These are phyloP conservation scores for Gossypium armourianum DNA, from an alignment of 441 rosid species.

Conservation along the genomic window DNA sequence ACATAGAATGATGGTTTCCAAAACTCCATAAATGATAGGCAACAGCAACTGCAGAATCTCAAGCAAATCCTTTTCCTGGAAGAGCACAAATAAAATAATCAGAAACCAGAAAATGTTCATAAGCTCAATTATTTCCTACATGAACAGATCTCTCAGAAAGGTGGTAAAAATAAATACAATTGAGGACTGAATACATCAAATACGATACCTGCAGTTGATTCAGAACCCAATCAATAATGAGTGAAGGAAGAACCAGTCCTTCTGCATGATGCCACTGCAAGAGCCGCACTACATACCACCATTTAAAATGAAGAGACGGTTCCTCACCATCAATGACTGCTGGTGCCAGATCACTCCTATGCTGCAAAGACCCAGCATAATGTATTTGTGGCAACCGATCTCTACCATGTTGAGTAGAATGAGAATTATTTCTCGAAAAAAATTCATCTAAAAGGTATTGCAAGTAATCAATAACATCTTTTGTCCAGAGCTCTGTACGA, in stretches of 20 bases:
- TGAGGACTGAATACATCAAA: background rate
- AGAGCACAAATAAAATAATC: slow-evolving; percentile 21
- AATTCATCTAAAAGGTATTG: slow-evolving; percentile 78
- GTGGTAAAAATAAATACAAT: background rate
- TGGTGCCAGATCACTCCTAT: slow-evolving; percentile 41
- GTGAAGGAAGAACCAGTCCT: slow-evolving; percentile 78
- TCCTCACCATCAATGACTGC: slow-evolving; percentile 59
- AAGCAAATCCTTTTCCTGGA: slow-evolving; percentile 71
- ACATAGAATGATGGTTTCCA: slow-evolving; percentile 74
- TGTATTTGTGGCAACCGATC: slow-evolving; percentile 63
- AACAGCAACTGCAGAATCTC: slow-evolving; percentile 80
- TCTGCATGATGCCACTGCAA: slow-evolving; percentile 89
- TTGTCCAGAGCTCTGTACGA: slow-evolving; percentile 90
- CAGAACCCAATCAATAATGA: slow-evolving; percentile 92
- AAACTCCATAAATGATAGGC: slow-evolving; percentile 75
- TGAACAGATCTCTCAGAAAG: background rate
- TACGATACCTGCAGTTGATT: slow-evolving; percentile 61
- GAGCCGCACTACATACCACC: slow-evolving; percentile 90
- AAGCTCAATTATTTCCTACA: slow-evolving; percentile 11
- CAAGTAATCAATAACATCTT: slow-evolving; percentile 82
- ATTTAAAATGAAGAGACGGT: slow-evolving; percentile 71
- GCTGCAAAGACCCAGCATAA: slow-evolving; percentile 55
- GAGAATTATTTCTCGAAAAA: slow-evolving; percentile 45
- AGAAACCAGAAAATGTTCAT: slow-evolving; percentile 18
- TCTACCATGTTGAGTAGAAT: slow-evolving; percentile 49